Percentiles rank a stretch among this genome's conserved stretches.
These are phyloP conservation scores for Actinomucor elegans DNA, from an alignment of 371 early-diverging fungal genomes.

Conservation along the genomic window DNA sequence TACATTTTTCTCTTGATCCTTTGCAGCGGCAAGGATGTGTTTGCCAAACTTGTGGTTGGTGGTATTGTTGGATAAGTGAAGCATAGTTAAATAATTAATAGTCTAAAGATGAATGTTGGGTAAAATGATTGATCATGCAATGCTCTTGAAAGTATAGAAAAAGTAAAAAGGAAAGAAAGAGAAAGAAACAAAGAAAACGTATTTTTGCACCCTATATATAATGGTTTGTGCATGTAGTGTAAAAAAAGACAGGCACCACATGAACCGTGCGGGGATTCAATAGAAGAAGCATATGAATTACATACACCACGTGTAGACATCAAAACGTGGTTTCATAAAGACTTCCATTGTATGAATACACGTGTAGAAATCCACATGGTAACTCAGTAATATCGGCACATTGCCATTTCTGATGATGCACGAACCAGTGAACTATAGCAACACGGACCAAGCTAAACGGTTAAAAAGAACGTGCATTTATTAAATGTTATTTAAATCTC, in stretches of 20 bases:
- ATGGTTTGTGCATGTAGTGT: not conserved
- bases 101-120: not conserved
- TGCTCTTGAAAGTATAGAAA: not conserved
- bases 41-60: slow-evolving; percentile 11
- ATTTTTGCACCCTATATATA: not conserved
- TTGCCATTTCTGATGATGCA: too few relatives aligned
- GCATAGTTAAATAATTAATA: slow-evolving; percentile 3
- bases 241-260: slow-evolving; percentile 14
- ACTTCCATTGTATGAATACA: too few relatives aligned
- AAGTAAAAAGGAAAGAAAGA: not conserved
- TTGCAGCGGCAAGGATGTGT: slow-evolving; percentile 24
- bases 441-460: too few relatives aligned
- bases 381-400: too few relatives aligned
- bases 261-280: not conserved
- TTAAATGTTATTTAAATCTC: slow-evolving; percentile 26
- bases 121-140: not conserved
- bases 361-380: too few relatives aligned
- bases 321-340: too few relatives aligned
- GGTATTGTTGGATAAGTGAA: slow-evolving; percentile 15
- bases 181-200: not conserved
- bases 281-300: not conserved
- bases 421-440: too few relatives aligned
- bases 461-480: too few relatives aligned
- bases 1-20: slow-evolving; percentile 22
- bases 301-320: not conserved